Evolutionary conservation across 1,284 basidiomycete species (phyloP).

Genomic region (Xerocomus minutiporus): DNA sequence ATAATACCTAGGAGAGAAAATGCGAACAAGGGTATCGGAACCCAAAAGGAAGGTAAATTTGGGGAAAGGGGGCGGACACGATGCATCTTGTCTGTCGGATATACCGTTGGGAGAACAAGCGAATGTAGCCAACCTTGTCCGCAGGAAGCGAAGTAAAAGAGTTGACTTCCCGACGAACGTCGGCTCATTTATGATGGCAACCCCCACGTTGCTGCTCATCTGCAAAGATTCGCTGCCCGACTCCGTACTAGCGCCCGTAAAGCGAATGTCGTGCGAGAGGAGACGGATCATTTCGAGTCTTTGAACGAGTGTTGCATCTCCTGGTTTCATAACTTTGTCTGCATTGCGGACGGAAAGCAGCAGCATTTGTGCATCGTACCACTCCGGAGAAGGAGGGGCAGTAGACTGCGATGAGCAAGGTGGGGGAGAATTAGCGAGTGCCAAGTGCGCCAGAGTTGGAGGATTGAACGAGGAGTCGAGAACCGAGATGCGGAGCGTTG

Average conservation of each 20-base stretch:
- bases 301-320: constrained; percentile 72
- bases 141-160: constrained; percentile 52
- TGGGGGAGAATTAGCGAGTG: constrained; percentile 55
- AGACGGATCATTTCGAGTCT: constrained; percentile 80
- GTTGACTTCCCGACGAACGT: constrained; percentile 85
- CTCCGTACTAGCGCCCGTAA: constrained; percentile 3
- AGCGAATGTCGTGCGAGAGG: constrained; percentile 50
- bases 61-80: constrained; percentile 26
- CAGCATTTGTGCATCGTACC: constrained; percentile 75
- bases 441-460: constrained; percentile 83
- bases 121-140: constrained; percentile 33
- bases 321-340: constrained; percentile 73
- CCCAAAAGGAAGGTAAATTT: constrained; percentile 74
- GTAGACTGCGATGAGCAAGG: constrained; percentile 21
- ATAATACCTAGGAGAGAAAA: constrained; percentile 83
- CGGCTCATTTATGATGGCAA: constrained; percentile 83
- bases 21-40: constrained; percentile 83
- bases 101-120: background rate
- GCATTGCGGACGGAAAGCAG: constrained; percentile 86
- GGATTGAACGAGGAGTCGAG: constrained; percentile 96
- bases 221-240: constrained; percentile 12
- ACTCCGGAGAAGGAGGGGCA: constrained; percentile 7
- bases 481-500: constrained; percentile 52
- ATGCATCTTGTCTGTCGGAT: constrained; percentile 5
- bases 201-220: constrained; percentile 53